Evolutionary conservation across 305 asterid genomes (phyloP).

Genomic region (Rubia tinctorum): DNA sequence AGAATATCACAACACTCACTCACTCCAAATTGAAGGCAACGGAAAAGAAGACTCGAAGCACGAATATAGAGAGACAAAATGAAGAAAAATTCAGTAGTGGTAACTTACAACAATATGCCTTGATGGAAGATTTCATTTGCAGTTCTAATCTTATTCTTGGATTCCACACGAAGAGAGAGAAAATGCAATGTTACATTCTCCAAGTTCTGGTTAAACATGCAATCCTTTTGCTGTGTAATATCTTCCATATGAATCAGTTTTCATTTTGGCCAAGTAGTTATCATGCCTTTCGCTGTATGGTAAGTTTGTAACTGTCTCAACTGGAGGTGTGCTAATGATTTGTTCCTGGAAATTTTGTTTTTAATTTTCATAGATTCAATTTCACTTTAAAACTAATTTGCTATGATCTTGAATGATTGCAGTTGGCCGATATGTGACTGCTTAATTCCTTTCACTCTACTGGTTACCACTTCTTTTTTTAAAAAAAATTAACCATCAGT

Average conservation of each 20-base stretch:
- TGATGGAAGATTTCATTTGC: constrained; percentile 89
- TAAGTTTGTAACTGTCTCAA: background rate
- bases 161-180: constrained; percentile 48
- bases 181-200: constrained; percentile 47
- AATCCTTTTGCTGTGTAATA: background rate
- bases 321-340: background rate
- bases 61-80: too few relatives aligned
- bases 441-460: constrained; percentile 91
- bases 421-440: constrained; percentile 98
- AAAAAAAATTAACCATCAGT: too few relatives aligned
- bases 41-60: background rate
- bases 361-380: background rate
- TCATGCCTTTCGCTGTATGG: background rate
- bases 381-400: background rate
- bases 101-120: constrained; percentile 73
- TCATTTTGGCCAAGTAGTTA: background rate
- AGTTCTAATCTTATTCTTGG: constrained; percentile 57
- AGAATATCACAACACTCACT: background rate
- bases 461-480: too few relatives aligned
- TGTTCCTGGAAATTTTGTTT: background rate
- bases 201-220: background rate
- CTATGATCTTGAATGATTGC: constrained; percentile 23
- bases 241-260: background rate
- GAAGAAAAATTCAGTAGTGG: background rate
- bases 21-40: background rate